Percentiles rank a stretch among this genome's conserved stretches.
Evolutionary conservation across 2,329 filamentous ascomycete genomes (phyloP).

Genomic region (Cyclaneusma minus): DNA sequence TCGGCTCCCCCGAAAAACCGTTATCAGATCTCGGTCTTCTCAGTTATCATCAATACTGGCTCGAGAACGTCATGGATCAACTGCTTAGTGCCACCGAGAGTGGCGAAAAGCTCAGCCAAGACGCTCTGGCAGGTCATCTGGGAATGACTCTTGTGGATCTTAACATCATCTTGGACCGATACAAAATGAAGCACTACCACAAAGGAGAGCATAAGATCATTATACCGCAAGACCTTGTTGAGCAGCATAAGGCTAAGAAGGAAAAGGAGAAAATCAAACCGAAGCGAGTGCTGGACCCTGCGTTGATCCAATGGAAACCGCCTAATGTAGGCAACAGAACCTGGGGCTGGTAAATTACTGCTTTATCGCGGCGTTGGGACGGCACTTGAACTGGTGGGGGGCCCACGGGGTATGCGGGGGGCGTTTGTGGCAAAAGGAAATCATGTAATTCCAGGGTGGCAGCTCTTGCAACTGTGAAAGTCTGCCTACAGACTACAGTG

Average conservation of each 20-base stretch:
- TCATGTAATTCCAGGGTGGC: no score
- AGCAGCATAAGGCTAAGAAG: conserved; percentile 44
- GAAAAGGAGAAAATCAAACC: conserved; percentile 71
- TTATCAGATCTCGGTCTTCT: conserved; percentile 85
- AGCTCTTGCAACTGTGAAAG: no score
- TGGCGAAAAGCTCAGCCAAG: conserved; percentile 65
- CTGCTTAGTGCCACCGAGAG: conserved; percentile 58
- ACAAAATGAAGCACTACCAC: conserved; percentile 91
- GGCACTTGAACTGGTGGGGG: no score
- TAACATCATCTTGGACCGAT: conserved; percentile 80
- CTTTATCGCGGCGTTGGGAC: no score
- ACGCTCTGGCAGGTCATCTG: conserved; percentile 61
- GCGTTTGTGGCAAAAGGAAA: no score
- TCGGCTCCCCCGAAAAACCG: conserved; percentile 93
- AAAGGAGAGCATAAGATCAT: conserved; percentile 96
- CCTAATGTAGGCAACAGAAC: conserved; percentile 78
- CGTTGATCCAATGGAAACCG: conserved; percentile 82
- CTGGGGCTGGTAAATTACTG: conserved; percentile 95
- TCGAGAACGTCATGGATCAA: conserved; percentile 80
- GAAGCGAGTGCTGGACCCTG: conserved; percentile 60
- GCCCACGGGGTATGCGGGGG: no score
- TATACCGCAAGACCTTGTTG: conserved; percentile 67
- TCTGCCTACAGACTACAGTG: no score
- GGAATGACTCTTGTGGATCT: conserved; percentile 98
- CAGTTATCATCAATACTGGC: conserved; percentile 95